These are phyloP conservation scores for Rhypophila decipiens DNA, from an alignment of 495 filamentous ascomycete species.

Conservation along the genomic window DNA sequence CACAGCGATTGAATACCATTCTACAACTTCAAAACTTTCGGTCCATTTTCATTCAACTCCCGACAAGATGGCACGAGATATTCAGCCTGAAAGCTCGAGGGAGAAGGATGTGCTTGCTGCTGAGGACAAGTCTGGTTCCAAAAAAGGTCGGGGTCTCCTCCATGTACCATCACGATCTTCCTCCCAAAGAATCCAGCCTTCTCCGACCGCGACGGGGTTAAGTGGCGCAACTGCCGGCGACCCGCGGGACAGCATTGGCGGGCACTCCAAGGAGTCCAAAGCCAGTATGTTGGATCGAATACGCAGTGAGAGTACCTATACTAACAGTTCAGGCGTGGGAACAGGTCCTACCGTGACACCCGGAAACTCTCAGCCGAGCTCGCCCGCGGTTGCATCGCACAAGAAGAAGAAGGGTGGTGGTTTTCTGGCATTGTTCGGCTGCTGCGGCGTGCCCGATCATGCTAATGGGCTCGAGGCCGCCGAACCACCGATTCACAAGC, in stretches of 20 bases:
- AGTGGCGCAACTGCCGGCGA: conserved; percentile 61
- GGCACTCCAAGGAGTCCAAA: conserved; percentile 56
- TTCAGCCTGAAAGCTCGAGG: conserved; percentile 34
- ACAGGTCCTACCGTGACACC: conserved; percentile 42
- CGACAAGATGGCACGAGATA: conserved; percentile 33
- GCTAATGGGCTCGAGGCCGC: conserved; percentile 60
- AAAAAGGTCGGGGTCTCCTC: conserved; percentile 53
- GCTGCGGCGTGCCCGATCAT: conserved; percentile 64
- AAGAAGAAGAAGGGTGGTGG: conserved; percentile 59
- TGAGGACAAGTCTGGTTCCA: conserved; percentile 38
- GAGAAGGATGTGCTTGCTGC: conserved; percentile 39
- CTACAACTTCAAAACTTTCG: neutral
- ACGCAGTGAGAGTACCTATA: conserved; percentile 61
- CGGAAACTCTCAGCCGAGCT: conserved; percentile 38
- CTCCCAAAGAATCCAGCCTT: conserved; percentile 59
- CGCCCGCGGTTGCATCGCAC: conserved; percentile 37
- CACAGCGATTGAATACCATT: neutral
- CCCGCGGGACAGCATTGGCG: conserved; percentile 53
- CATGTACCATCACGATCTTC: conserved; percentile 64
- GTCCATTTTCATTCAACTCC: neutral
- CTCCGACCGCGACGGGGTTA: conserved; percentile 53
- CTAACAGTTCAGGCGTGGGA: conserved; percentile 39
- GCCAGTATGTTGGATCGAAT: conserved; percentile 62
- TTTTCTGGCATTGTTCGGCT: conserved; percentile 69
- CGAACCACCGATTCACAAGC: conserved; percentile 58